phyloP scores from a whole-genome alignment of 1,139 yeast genomes.

The Blastobotrys proliferans region DNA sequence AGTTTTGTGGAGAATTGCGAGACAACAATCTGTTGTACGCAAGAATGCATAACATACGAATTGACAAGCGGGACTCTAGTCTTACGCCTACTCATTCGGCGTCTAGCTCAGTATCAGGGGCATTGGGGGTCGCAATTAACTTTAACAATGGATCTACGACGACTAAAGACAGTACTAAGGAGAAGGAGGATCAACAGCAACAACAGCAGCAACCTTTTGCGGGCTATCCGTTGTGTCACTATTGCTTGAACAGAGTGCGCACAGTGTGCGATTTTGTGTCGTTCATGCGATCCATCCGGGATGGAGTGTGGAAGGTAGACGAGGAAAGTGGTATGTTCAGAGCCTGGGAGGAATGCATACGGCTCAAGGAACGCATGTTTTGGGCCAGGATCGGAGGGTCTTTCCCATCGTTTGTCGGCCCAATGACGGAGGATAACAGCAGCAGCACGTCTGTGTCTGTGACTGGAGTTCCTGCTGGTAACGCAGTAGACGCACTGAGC shows the following conservation, averaged over 20 bases:
- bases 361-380: slow-evolving; percentile 59
- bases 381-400: slow-evolving; percentile 76
- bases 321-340: slow-evolving; percentile 46
- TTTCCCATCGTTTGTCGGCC: slow-evolving; percentile 16
- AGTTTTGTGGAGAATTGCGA: slow-evolving; percentile 76
- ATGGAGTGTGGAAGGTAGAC: slow-evolving; percentile 49
- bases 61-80: slow-evolving; percentile 25
- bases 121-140: slow-evolving; percentile 11
- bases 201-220: slow-evolving; percentile 15
- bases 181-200: not conserved
- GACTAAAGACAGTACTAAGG: not conserved
- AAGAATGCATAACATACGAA: slow-evolving; percentile 64
- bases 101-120: slow-evolving; percentile 5
- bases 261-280: slow-evolving; percentile 77
- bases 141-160: not conserved
- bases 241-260: slow-evolving; percentile 74
- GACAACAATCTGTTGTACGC: slow-evolving; percentile 70
- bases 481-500: no score
- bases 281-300: slow-evolving; percentile 60
- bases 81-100: slow-evolving; percentile 8
- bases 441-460: no score
- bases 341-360: slow-evolving; percentile 60
- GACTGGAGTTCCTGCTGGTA: not conserved
- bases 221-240: slow-evolving; percentile 74
- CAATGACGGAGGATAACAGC: no score